Base-by-base conservation (phyloP, 371 early-diverging fungal species). In the Zychaea mexicana region DNA sequence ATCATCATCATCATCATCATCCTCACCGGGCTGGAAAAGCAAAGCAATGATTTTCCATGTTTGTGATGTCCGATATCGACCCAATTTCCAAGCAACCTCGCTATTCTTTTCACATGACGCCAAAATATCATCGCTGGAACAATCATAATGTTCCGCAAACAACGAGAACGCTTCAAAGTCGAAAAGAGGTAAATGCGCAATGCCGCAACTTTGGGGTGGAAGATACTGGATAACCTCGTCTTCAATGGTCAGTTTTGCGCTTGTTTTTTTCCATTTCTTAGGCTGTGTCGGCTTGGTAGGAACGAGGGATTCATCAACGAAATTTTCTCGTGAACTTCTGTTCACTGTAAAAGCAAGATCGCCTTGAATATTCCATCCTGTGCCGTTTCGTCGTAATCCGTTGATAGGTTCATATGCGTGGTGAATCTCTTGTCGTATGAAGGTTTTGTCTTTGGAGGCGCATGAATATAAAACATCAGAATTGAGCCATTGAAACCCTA, bases 1-100 rank as follows among this genome's bases (percentile, higher is more conserved):
- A n/a, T 70, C 58, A 13, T 54, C 57, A 15, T 46, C 55, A 3
- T 67, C 31, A 9, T 72, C 68, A 0, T 65, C 53, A 33, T 77
- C 65, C 8, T 66, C 60, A 55, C 67, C 64, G 55, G 77, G 73
- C 7, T 68, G 33, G 60, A 75, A 91, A 33, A 93, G 72, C 33
- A 91, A 69, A 38, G 85, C 84, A n/a, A 93, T 58, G 17, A 93
- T 83, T 39, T 81, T 86, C 95, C 95, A 94, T 9, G 93, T 90
- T 67, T 93, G 93, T 10, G 92, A 85, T 4, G 90, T 87, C 21
- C 90, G 84, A 56, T 81, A 88, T 24, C 82, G 73, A 26, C 85
- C 85, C 62, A 87, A 76, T 58, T 86, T 84, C 77, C 80, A 83
- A 3, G 92, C 92, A 30, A 90, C 89, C 68, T 87, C 78, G 9